These are phyloP conservation scores for Graphiopsis chlorocephala DNA, from an alignment of 2,329 filamentous ascomycete genomes.

Conservation along the genomic window DNA sequence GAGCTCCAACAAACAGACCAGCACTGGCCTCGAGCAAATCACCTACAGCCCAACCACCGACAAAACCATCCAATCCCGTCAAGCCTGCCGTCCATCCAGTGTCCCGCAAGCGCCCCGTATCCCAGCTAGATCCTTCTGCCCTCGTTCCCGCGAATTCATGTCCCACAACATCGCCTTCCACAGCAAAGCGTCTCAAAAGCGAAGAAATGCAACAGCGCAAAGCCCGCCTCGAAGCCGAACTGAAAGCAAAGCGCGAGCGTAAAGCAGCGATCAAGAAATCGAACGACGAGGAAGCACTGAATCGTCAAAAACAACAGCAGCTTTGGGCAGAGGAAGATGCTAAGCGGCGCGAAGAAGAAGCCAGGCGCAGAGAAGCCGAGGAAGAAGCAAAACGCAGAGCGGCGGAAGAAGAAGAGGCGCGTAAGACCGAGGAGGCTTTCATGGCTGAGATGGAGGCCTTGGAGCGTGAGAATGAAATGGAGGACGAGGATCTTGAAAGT, in stretches of 20 bases:
- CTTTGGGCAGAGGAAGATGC: conserved; percentile 11
- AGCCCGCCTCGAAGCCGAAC: background rate
- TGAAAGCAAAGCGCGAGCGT: conserved; percentile 18
- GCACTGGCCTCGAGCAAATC: background rate
- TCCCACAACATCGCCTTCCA: background rate
- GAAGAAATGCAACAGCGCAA: conserved; percentile 11
- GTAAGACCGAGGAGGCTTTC: background rate
- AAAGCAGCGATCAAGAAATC: conserved; percentile 14
- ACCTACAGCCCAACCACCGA: background rate
- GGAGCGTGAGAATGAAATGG: conserved; percentile 17
- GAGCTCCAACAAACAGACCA: background rate
- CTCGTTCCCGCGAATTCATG: background rate
- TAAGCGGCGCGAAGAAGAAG: conserved; percentile 2
- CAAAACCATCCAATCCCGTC: background rate
- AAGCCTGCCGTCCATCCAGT: background rate
- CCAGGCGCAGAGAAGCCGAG: background rate
- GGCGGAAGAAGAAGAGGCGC: conserved; percentile 25
- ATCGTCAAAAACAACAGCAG: background rate
- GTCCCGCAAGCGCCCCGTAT: background rate
- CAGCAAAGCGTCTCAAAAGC: background rate
- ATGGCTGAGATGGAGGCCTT: conserved; percentile 2
- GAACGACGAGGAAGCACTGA: conserved; percentile 16
- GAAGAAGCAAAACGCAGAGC: conserved; percentile 6
- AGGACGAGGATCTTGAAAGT: conserved; percentile 24
- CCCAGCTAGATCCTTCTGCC: background rate